Conservation (phyloP, 2,329 filamentous ascomycete species). For the Hymenotorrendiella dingleyae region DNA sequence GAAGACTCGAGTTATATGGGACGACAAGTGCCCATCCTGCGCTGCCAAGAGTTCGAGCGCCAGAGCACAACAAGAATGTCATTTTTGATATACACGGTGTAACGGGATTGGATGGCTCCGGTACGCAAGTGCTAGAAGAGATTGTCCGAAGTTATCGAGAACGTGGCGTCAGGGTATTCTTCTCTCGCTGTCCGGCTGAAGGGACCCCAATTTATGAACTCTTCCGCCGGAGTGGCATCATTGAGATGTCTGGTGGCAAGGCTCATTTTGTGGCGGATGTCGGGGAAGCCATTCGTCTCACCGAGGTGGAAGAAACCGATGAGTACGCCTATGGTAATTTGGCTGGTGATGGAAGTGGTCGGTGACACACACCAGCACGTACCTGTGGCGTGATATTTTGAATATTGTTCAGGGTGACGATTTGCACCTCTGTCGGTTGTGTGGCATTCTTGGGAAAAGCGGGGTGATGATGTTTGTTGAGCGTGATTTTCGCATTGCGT, state of each 20-base stretch:
- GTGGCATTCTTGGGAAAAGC: neutral
- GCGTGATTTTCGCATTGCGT: slow-evolving; percentile 5
- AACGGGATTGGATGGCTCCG: slow-evolving; percentile 86
- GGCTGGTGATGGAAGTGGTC: slow-evolving; percentile 20
- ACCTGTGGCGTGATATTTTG: neutral
- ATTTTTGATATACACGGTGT: slow-evolving; percentile 99
- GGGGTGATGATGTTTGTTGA: neutral
- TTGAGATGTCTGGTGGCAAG: slow-evolving; percentile 73
- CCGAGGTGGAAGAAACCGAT: slow-evolving; percentile 55
- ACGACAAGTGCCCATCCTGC: slow-evolving; percentile 79
- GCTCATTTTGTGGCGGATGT: slow-evolving; percentile 77
- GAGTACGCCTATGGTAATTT: slow-evolving; percentile 17
- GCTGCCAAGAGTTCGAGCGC: slow-evolving; percentile 67
- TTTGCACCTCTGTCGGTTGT: slow-evolving; percentile 1
- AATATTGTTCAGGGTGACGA: neutral
- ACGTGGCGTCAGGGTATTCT: slow-evolving; percentile 71
- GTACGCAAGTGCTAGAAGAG: slow-evolving; percentile 83
- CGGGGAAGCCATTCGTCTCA: slow-evolving; percentile 74
- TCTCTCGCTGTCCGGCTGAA: slow-evolving; percentile 48
- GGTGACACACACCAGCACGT: slow-evolving; percentile 1
- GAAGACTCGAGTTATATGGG: slow-evolving; percentile 85
- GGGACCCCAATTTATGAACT: slow-evolving; percentile 48
- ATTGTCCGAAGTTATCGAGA: slow-evolving; percentile 79
- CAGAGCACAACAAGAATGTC: slow-evolving; percentile 83
- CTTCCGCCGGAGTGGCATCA: slow-evolving; percentile 76